Conservation (phyloP, 139 green algal species). For the Cymbomonas tetramitiformis region DNA sequence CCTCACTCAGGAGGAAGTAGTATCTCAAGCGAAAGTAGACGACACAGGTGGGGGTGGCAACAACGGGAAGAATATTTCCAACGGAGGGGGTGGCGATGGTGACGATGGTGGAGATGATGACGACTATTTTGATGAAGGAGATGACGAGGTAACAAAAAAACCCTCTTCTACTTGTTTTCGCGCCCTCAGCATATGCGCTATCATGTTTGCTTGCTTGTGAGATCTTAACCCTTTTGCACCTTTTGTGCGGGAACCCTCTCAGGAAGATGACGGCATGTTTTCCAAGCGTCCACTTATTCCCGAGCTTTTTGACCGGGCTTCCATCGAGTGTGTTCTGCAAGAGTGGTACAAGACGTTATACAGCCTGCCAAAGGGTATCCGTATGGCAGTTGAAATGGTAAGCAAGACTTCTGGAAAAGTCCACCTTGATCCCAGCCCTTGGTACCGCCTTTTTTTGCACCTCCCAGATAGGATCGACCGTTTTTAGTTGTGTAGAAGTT, state of each 20-base stretch:
- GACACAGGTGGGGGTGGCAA: slow-evolving; percentile 59
- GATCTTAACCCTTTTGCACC: neutral
- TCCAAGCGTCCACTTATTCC: slow-evolving; percentile 3
- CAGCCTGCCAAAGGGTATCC: slow-evolving; percentile 70
- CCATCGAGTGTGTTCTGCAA: slow-evolving; percentile 67
- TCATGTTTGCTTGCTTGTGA: no score
- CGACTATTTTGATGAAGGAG: slow-evolving; percentile 69
- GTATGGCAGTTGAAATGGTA: slow-evolving; percentile 74
- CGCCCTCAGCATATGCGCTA: no score
- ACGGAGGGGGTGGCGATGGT: slow-evolving; percentile 66
- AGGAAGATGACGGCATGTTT: slow-evolving; percentile 13
- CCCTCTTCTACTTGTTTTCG: slow-evolving; percentile 54
- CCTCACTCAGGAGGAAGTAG: slow-evolving; percentile 26
- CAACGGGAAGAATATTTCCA: slow-evolving; percentile 70
- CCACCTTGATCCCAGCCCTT: no score
- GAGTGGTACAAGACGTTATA: slow-evolving; percentile 79
- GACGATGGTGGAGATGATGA: slow-evolving; percentile 81
- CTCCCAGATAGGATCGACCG: no score
- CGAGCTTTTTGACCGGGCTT: slow-evolving; percentile 70
- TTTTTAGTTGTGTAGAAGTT: no score
- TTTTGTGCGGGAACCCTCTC: no score
- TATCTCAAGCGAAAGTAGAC: slow-evolving; percentile 45
- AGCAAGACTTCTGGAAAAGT: no score
- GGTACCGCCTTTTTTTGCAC: no score
- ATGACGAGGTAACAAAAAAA: slow-evolving; percentile 32